Evolutionary conservation across 345 rosid species (phyloP), one percentile per base, ranked within the genome.

Genomic region (Lepidium sativum): DNA sequence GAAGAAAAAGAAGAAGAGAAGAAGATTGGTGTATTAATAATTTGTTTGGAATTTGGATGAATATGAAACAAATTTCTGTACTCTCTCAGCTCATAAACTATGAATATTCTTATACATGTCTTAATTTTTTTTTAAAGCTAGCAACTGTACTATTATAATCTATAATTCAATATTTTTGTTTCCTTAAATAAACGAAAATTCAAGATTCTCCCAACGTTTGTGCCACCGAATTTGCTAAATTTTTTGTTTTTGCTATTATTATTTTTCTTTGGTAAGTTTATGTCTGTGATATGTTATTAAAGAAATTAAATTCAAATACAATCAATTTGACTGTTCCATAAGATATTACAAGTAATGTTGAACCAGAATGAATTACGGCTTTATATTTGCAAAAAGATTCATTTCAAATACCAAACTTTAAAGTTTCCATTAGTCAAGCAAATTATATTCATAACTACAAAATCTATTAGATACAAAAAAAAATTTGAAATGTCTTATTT

Each of bases 51-150:
- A 31, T 43, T 62, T 54, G 16, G 54, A 66, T 17, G 2, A 54
- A 42, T 54, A 53, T 66, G 61, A 54, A 53, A 63, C 48, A 37
- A 50, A 31, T 40, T 27, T 29, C 38, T 70, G 65, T 69, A 45
- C 41, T 66, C 60, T 69, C 74, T 55, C 55, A 14, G 40, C 38
- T 48, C 35, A 48, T 71, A 58, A 73, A 50, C 71, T 60, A 61
- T 31, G 13, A 53, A 66, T 60, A 37, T 61, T 60, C 10, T 45
- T 61, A 20, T 13, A 31, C 18, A n/a, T 32, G 40, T 20, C 8
- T 7, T 43, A 9, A 47, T 5, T 10, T 34, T 15, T 14, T 14
- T 34, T 6, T 23, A 4, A 42, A 69, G 43, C 35, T 60, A 41
- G 8, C 41, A 6, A 41, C 51, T 20, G 15, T 44, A 16, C 6